Evolutionary conservation across 257 asterid species (phyloP).

Genomic region (Lithospermum erythrorhizon): DNA sequence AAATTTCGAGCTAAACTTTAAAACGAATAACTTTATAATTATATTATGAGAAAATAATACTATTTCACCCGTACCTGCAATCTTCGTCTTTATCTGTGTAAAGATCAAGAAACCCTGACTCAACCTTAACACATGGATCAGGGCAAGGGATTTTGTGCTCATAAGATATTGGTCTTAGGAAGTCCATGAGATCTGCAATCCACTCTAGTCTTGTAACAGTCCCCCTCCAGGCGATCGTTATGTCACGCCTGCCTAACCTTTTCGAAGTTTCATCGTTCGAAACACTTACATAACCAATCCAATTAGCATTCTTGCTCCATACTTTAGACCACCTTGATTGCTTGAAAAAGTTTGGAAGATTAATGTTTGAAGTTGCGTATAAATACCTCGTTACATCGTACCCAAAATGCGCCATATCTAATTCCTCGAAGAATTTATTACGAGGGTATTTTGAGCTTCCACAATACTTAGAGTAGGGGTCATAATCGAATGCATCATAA

Average conservation of each 20-base stretch:
- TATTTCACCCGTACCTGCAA: conserved; percentile 8
- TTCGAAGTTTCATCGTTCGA: conserved; percentile 18
- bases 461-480: conserved; percentile 18
- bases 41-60: too few relatives aligned
- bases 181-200: conserved; percentile 20
- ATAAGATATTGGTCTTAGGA: conserved; percentile 5
- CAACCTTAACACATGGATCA: conserved; percentile 17
- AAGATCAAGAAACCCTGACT: conserved; percentile 23
- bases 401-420: conserved; percentile 8
- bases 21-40: too few relatives aligned
- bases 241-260: conserved; percentile 12
- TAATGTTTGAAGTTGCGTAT: conserved; percentile 19
- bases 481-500: conserved; percentile 22
- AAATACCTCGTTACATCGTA: conserved; percentile 17
- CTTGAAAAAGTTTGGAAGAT: conserved; percentile 19
- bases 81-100: conserved; percentile 16
- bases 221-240: conserved; percentile 19
- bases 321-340: conserved; percentile 18
- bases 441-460: conserved; percentile 12
- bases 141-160: conserved; percentile 13
- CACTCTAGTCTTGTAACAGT: conserved; percentile 20
- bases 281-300: conserved; percentile 27
- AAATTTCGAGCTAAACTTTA: too few relatives aligned
- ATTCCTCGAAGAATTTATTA: conserved; percentile 10
- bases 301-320: conserved; percentile 26